These are phyloP conservation scores for Chondrostereum purpureum DNA, from an alignment of 1,284 basidiomycete species.

Conservation along the genomic window DNA sequence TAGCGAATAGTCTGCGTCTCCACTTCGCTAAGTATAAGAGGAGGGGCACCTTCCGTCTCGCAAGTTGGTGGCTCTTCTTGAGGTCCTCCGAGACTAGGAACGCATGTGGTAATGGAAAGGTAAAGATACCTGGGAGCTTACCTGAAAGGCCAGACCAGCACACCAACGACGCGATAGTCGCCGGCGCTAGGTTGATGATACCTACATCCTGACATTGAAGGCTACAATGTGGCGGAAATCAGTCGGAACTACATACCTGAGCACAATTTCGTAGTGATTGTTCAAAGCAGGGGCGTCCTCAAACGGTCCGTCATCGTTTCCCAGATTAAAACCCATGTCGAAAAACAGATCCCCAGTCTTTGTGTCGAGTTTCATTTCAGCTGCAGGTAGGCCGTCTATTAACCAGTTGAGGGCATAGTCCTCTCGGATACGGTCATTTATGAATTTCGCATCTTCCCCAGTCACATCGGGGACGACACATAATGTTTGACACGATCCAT, in stretches of 20 bases:
- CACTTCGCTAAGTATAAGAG: conserved; percentile 57
- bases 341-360: conserved; percentile 81
- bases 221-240: neutral
- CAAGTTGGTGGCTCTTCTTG: conserved; percentile 39
- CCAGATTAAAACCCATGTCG: conserved; percentile 83
- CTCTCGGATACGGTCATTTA: conserved; percentile 88
- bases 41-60: conserved; percentile 32
- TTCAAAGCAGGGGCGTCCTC: conserved; percentile 68
- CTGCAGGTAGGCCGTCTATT: conserved; percentile 89
- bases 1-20: conserved; percentile 71
- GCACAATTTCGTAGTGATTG: conserved; percentile 86
- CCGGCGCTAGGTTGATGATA: conserved; percentile 74
- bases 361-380: conserved; percentile 82
- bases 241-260: conserved; percentile 43
- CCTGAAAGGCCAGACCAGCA: conserved; percentile 87
- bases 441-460: conserved; percentile 75
- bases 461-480: conserved; percentile 60
- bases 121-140: conserved; percentile 21
- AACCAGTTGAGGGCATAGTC: conserved; percentile 96
- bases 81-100: conserved; percentile 49
- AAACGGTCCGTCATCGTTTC: conserved; percentile 54
- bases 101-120: conserved; percentile 2
- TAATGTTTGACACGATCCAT: conserved; percentile 71
- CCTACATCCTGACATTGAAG: conserved; percentile 34
- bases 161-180: conserved; percentile 81